Conservation (phyloP, 306 rosid species). For the Sicyos baderoa region DNA sequence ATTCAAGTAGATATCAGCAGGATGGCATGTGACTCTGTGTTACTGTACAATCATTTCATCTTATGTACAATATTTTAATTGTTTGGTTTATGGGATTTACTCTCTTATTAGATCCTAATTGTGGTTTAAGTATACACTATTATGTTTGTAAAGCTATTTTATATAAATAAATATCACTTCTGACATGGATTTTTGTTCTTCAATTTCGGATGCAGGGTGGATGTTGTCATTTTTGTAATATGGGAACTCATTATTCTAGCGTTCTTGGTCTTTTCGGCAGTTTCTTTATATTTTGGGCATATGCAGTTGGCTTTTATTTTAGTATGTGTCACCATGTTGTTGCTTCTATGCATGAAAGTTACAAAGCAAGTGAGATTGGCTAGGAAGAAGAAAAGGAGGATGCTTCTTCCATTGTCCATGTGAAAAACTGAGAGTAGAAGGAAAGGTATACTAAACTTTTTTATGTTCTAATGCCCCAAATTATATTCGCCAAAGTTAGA, state of each 20-base stretch:
- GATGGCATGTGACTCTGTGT: not conserved
- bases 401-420: constrained; percentile 99
- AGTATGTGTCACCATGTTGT: constrained; percentile 62
- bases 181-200: constrained; percentile 15
- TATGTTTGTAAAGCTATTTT: not conserved
- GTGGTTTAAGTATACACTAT: not conserved
- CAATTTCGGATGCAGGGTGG: constrained; percentile 73
- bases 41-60: too few relatives aligned
- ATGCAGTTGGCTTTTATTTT: constrained; percentile 67
- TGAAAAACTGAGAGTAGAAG: constrained; percentile 31
- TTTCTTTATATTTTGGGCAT: constrained; percentile 87
- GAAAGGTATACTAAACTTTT: constrained; percentile 18
- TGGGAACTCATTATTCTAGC: constrained; percentile 89
- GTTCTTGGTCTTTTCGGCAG: constrained; percentile 84
- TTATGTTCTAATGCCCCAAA: constrained; percentile 8
- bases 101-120: not conserved
- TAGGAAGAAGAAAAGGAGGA: constrained; percentile 87
- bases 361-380: constrained; percentile 94
- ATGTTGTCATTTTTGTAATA: constrained; percentile 89
- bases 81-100: not conserved
- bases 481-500: constrained; percentile 12
- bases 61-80: not conserved
- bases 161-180: not conserved
- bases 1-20: not conserved
- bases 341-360: constrained; percentile 84